Evolutionary conservation across 345 rosid species (phyloP).

Genomic region (Populus alba): DNA sequence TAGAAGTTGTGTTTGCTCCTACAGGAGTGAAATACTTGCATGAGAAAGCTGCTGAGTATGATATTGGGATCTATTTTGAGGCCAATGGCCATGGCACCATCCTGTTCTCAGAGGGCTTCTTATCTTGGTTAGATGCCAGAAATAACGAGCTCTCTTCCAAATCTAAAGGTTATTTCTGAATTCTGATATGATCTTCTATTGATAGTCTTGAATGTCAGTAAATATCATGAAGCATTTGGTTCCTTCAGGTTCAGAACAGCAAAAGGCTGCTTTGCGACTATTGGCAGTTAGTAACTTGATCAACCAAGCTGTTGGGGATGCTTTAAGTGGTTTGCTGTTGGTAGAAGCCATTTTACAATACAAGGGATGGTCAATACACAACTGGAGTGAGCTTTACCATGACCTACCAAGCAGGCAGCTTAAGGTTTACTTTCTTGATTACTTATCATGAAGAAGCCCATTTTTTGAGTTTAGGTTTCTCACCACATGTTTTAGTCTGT

Average conservation of each 20-base stretch:
- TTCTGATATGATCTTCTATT: not conserved
- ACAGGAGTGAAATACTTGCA: constrained; percentile 92
- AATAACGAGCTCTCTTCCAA: constrained; percentile 41
- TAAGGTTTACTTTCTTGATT: constrained; percentile 47
- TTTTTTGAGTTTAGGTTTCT: not conserved
- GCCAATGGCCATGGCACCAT: constrained; percentile 99
- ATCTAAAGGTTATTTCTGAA: constrained; percentile 43
- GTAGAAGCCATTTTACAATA: constrained; percentile 79
- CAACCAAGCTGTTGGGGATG: constrained; percentile 97
- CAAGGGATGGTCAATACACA: constrained; percentile 76
- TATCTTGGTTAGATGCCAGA: constrained; percentile 53
- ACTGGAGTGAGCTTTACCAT: constrained; percentile 72
- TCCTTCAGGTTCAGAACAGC: constrained; percentile 62
- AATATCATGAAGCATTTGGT: constrained; percentile 3
- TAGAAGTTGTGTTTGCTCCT: constrained; percentile 66
- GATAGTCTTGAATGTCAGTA: not conserved
- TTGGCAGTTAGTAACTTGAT: constrained; percentile 76
- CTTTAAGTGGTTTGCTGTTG: constrained; percentile 80
- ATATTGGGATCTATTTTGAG: constrained; percentile 92
- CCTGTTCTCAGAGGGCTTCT: constrained; percentile 61
- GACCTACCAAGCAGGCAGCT: constrained; percentile 92
- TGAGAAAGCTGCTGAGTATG: constrained; percentile 72
- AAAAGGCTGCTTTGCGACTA: constrained; percentile 69
- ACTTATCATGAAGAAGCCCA: not conserved
- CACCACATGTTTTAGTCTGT: not conserved